Percentiles rank a stretch among this genome's conserved stretches.
These are phyloP conservation scores for Cladosporium sp. DNA, from an alignment of 2,329 filamentous ascomycete genomes.

Conservation along the genomic window DNA sequence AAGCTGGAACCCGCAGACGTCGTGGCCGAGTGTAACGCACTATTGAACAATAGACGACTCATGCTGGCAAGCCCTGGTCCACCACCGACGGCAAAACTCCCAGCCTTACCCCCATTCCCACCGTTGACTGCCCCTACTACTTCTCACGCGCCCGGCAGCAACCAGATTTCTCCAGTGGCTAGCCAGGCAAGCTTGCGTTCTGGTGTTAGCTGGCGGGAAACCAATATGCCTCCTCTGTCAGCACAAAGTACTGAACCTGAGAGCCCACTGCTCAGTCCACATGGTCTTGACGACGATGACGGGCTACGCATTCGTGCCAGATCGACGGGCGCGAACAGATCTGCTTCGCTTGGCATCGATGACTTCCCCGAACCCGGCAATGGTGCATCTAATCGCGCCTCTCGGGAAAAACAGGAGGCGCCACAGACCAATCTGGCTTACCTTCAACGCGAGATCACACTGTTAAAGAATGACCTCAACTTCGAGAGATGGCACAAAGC, in stretches of 20 bases:
- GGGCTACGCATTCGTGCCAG: constrained; percentile 26
- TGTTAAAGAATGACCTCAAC: constrained; percentile 76
- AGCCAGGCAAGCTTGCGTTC: constrained; percentile 35
- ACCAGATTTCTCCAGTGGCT: constrained; percentile 31
- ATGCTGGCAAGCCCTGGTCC: constrained; percentile 48
- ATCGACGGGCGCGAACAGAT: constrained; percentile 8
- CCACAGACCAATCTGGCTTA: constrained; percentile 48
- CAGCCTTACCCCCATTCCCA: constrained; percentile 43
- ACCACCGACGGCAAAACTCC: constrained; percentile 48
- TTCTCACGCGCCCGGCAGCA: constrained; percentile 22
- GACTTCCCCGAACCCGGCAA: constrained; percentile 30
- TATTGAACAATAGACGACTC: constrained; percentile 54
- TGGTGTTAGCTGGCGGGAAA: constrained; percentile 54
- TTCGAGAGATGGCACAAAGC: constrained; percentile 83
- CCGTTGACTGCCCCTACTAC: constrained; percentile 27
- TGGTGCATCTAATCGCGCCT: not conserved
- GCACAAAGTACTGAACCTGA: constrained; percentile 44
- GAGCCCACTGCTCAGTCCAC: constrained; percentile 63
- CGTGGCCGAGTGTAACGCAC: constrained; percentile 73
- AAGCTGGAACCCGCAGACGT: constrained; percentile 78
- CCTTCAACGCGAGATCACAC: constrained; percentile 71
- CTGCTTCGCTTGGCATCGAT: constrained; percentile 26
- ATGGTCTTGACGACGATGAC: constrained; percentile 20
- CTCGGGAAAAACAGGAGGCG: constrained; percentile 23
- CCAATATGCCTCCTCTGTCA: constrained; percentile 53